phyloP scores from a whole-genome alignment of 1,284 basidiomycete genomes.

The Chalciporus sp. region DNA sequence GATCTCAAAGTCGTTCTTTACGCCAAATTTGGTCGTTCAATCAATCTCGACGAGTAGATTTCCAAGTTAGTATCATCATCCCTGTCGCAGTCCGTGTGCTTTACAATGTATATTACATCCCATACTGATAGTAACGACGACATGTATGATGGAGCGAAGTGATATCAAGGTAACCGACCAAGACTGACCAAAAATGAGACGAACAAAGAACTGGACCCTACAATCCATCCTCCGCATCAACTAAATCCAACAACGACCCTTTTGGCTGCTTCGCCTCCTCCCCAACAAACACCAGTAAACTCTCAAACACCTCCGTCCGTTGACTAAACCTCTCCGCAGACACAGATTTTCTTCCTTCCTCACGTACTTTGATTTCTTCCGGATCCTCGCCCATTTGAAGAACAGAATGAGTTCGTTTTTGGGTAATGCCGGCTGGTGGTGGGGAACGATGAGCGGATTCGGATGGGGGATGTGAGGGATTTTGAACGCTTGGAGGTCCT shows the following conservation, averaged over 20 bases:
- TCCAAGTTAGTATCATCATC: neutral
- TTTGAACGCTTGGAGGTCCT: neutral
- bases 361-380: constrained; percentile 18
- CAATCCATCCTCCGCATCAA: constrained; percentile 41
- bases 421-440: constrained; percentile 3
- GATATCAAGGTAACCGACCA: neutral
- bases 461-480: neutral
- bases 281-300: constrained; percentile 61
- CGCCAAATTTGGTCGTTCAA: constrained; percentile 91
- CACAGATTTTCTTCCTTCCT: constrained; percentile 18
- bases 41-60: constrained; percentile 81
- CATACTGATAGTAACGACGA: neutral
- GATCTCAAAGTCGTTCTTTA: constrained; percentile 87
- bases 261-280: constrained; percentile 65
- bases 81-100: constrained; percentile 4
- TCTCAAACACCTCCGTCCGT: constrained; percentile 70
- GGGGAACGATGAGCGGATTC: constrained; percentile 2
- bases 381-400: constrained; percentile 44
- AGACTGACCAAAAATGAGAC: neutral
- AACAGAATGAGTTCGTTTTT: constrained; percentile 25
- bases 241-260: constrained; percentile 56
- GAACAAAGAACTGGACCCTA: constrained; percentile 6
- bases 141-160: neutral
- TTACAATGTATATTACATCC: constrained; percentile 2
- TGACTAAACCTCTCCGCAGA: constrained; percentile 51